Base-by-base conservation (phyloP, 768 basidiomycete species). In the Nidularia sp. region DNA sequence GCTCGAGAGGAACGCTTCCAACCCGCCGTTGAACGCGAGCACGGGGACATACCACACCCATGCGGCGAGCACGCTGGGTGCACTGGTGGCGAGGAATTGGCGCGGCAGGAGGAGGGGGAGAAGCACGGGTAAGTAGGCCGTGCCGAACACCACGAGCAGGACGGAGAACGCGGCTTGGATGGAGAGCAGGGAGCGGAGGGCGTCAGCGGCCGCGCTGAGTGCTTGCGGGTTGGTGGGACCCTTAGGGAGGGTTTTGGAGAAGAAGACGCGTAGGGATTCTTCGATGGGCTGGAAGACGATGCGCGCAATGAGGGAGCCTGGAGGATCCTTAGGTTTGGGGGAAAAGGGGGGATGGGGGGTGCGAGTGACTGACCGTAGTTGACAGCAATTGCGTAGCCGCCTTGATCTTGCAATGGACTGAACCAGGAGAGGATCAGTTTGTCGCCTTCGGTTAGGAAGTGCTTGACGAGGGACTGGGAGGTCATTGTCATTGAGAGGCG, bases 281-380 rank as follows among this genome's bases (percentile, higher is more conserved):
- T 99, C 97, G 25, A 98, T 81, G 0, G 97, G 97, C 59, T 98
- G 96, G 63, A 98, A 96, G 25, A 95, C 62, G 53, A 98, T 88
- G 13, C 97, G 85, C 4, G 94, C 96, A 25, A 97, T 72, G 10
- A 98, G 78, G 2, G 96, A 97, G 47, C 96, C 95, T 96, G 59
- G 59, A 15, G 25, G 44, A n/a, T 13, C 9, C 44, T 45, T 25
- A 45, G 25, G 7, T 45, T n/a, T 45, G 25, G 25, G 25, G 25
- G 25, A 29, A 29, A 29, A 4, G 25, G 25, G 2, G 25, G 25
- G 25, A 29, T 29, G 25, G 25, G 25, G 25, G 25, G 25, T 4
- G 25, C 1, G 25, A 29, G 0, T 29, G 25, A 64, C 80, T 47
- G 49, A 90, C 96, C 97, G 64, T 98, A 99, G 67, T 98, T 98